phyloP scores from a whole-genome alignment of 768 basidiomycete species.

The Candolleomyces efflorescens region DNA sequence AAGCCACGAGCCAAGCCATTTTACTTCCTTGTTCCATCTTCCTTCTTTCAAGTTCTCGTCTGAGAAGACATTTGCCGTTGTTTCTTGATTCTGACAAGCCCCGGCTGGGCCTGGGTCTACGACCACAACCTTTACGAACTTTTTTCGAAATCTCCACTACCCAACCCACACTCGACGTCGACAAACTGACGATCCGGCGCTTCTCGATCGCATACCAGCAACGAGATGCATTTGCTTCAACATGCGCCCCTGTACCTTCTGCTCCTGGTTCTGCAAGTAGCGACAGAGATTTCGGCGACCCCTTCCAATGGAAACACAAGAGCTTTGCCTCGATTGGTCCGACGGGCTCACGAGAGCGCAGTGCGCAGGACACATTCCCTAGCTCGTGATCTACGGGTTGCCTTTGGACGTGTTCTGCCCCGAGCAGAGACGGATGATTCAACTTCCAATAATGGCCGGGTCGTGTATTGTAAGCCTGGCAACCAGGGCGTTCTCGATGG shows the following conservation, averaged over 20 bases:
- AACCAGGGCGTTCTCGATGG: neutral
- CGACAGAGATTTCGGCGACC: conserved; percentile 11
- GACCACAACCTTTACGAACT: neutral
- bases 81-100: too few species aligned
- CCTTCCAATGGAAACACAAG: conserved; percentile 19
- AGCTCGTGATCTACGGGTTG: conserved; percentile 65
- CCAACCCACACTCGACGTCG: neutral
- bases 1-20: neutral
- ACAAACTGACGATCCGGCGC: neutral
- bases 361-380: conserved; percentile 55
- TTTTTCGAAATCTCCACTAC: neutral
- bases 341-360: conserved; percentile 50
- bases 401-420: conserved; percentile 51
- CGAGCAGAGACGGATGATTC: conserved; percentile 25
- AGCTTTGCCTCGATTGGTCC: conserved; percentile 35
- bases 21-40: neutral
- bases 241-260: conserved; percentile 31
- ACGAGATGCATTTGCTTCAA: conserved; percentile 19
- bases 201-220: conserved; percentile 6
- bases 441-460: conserved; percentile 16
- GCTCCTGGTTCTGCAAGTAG: conserved; percentile 29
- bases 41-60: conserved; percentile 9
- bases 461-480: conserved; percentile 42
- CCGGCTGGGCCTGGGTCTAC: conserved; percentile 7
- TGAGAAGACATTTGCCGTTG: neutral